These are phyloP conservation scores for Rosa rugosa DNA, from an alignment of 306 rosid genomes.

Conservation along the genomic window DNA sequence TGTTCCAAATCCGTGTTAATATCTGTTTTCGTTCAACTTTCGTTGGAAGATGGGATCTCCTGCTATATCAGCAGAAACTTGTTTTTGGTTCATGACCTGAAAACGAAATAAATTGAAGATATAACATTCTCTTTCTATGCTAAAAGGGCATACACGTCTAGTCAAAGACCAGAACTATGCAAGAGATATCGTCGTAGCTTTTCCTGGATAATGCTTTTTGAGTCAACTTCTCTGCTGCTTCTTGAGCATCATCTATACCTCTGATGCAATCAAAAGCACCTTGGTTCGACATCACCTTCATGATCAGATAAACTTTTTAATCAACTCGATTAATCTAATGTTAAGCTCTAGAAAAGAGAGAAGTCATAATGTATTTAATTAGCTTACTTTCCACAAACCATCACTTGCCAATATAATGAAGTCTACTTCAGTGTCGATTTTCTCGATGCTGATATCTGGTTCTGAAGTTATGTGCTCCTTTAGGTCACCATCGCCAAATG, in stretches of 20 bases:
- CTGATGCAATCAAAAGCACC: slow-evolving; percentile 54
- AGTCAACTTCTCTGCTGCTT: slow-evolving; percentile 31
- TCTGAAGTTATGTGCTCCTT: slow-evolving; percentile 44
- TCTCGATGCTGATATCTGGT: slow-evolving; percentile 27
- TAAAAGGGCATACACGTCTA: background rate
- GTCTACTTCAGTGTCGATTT: slow-evolving; percentile 6
- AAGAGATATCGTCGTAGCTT: slow-evolving; percentile 57
- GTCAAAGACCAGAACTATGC: slow-evolving; percentile 58
- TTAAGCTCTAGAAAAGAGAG: background rate
- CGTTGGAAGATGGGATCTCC: no score
- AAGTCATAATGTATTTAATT: background rate
- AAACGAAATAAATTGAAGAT: no score
- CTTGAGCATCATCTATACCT: slow-evolving; percentile 42
- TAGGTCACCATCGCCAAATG: slow-evolving; percentile 59
- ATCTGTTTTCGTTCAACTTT: no score
- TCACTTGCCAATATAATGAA: slow-evolving; percentile 36
- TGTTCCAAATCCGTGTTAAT: no score
- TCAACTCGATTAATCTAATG: background rate
- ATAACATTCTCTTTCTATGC: background rate
- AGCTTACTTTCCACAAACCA: slow-evolving; percentile 54
- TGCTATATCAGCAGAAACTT: no score
- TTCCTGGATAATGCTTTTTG: background rate
- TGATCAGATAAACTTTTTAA: background rate
- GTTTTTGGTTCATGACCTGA: no score
- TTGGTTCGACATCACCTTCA: slow-evolving; percentile 66